Conservation (phyloP, 345 rosid genomes). For the Excoecaria agallocha region DNA sequence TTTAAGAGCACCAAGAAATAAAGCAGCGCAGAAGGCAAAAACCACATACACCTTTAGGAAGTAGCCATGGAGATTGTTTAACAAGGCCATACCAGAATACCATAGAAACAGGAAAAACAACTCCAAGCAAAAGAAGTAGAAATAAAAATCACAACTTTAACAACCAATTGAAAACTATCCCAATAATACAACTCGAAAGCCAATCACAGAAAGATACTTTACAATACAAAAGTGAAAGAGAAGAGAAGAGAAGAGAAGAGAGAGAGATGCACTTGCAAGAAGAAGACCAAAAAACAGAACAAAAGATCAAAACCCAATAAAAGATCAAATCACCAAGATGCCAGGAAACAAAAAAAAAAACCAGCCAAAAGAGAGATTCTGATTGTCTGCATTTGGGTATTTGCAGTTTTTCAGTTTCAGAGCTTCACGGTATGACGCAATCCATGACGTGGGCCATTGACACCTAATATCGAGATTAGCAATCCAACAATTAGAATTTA, state of each 20-base stretch:
- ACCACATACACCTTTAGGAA: constrained; percentile 46
- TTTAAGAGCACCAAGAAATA: constrained; percentile 75
- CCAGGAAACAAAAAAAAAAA: constrained; percentile 2
- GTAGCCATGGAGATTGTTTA: constrained; percentile 37
- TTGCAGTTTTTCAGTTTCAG: background rate
- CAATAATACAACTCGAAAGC: background rate
- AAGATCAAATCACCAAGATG: background rate
- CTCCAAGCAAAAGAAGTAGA: background rate
- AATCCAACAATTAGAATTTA: no score
- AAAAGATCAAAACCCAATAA: background rate
- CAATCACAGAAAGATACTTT: background rate
- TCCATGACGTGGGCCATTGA: background rate
- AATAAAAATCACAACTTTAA: background rate
- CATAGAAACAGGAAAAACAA: constrained; percentile 7
- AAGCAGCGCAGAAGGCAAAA: constrained; percentile 64
- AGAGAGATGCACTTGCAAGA: background rate
- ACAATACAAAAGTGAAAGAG: background rate
- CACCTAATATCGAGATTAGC: no score
- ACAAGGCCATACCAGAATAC: constrained; percentile 11
- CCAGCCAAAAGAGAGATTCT: background rate
- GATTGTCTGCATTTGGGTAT: no score
- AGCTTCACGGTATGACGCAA: background rate
- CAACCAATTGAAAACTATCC: background rate
- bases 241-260: background rate
- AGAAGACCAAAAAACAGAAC: background rate